Conservation (phyloP, 352 stramenopile genomes). For the Pilasporangium apinafurcum region DNA sequence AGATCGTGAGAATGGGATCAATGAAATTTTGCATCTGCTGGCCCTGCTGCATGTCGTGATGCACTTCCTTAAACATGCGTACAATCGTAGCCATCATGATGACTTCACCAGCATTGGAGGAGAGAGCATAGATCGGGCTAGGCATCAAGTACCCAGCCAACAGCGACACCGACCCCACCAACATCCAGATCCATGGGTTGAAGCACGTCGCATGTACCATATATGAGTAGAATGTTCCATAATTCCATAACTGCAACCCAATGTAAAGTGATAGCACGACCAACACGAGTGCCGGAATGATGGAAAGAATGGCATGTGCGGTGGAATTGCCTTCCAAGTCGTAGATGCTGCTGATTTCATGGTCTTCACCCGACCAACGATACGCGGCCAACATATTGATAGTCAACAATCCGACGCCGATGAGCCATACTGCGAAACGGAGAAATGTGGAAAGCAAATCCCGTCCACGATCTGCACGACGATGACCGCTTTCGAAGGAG, state of each 20-base stretch:
- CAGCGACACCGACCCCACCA: conserved; percentile 64
- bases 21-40: conserved; percentile 74
- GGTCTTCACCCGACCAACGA: conserved; percentile 33
- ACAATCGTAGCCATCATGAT: conserved; percentile 77
- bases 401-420: conserved; percentile 45
- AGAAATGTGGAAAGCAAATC: conserved; percentile 52
- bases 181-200: conserved; percentile 87
- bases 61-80: conserved; percentile 81
- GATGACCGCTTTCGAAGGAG: conserved; percentile 72
- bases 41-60: conserved; percentile 78
- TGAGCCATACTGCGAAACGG: conserved; percentile 65
- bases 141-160: conserved; percentile 73
- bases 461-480: conserved; percentile 14
- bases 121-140: conserved; percentile 58
- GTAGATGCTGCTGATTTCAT: conserved; percentile 66
- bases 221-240: conserved; percentile 83
- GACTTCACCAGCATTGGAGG: conserved; percentile 71
- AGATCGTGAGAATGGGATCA: conserved; percentile 28
- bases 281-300: conserved; percentile 61
- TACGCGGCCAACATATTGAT: conserved; percentile 74
- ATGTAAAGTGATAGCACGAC: conserved; percentile 70
- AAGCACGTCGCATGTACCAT: conserved; percentile 81
- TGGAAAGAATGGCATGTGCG: conserved; percentile 45
- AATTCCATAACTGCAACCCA: conserved; percentile 75
- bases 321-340: conserved; percentile 56